Evolutionary conservation across 345 rosid species (phyloP), one percentile per base, ranked within the genome.

Genomic region (Aquilaria malaccensis): DNA sequence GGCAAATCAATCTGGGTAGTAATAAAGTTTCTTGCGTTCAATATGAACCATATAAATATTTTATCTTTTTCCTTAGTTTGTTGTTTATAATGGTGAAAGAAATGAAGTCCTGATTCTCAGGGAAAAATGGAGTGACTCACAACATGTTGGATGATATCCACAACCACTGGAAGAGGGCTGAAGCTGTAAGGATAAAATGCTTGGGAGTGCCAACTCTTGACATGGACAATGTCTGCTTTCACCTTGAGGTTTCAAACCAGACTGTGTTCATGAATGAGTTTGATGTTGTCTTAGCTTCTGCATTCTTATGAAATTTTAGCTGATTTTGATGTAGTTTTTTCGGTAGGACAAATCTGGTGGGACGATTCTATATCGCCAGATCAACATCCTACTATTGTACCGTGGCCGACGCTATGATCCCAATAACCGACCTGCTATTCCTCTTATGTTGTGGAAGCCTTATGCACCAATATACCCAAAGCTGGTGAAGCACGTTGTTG

Each of bases 361-460:
- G 33, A 79, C 72, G 84, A 73, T 89, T 53, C 76, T 87, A 15
- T 82, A 81, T 70, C 74, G 80, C 41, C 63, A 82, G 62, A 82
- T 85, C 58, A 87, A 89, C 78, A 60, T 93, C 30, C 77, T 89
- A 30, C 75, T 93, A 71, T 68, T 93, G 67, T 85, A 81, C 60
- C 74, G 97, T 3, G 97, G 97, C 51, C 76, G 89, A 63, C 79
- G 85, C 53, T 89, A 87, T 77, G 89, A 87, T 74, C 83, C 88
- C 6, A 75, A 82, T 70, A 80, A 70, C 58, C 80, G 87, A 43
- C 88, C 89, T 15, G 72, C 76, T 30, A 70, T 89, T 65, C 98
- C 98, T 55, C 77, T 82, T 59, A 89, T 87, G 97, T 67, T 93
- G 12, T 93, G 98, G 98, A 92, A 83, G 81, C 97, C 98, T 47